A percentile compares a stretch with the other conserved stretches of the same genome.
Evolutionary conservation across 2,329 filamentous ascomycete genomes (phyloP).

Genomic region (Fusarium dlaminii): DNA sequence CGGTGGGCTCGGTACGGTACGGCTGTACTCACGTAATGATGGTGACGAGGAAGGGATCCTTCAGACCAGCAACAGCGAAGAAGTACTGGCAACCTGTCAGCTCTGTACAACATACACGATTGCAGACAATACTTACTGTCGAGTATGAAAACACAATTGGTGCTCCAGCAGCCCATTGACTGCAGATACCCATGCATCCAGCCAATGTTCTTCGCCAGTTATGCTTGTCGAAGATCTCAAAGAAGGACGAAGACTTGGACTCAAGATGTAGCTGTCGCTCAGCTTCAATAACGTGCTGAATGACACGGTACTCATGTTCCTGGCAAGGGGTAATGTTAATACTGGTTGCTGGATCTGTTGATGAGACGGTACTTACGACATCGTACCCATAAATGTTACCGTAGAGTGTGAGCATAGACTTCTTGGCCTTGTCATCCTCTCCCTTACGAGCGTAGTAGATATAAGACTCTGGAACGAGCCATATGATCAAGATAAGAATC

Average conservation of each 20-base stretch:
- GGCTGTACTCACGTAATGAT: not conserved
- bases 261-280: not conserved
- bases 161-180: conserved; percentile 15
- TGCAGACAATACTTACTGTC: not conserved
- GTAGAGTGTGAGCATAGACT: not conserved
- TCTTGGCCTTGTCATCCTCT: not conserved
- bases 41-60: not conserved
- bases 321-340: not conserved
- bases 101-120: not conserved
- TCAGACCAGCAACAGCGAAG: not conserved
- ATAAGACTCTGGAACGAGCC: not conserved
- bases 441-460: not conserved
- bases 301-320: not conserved
- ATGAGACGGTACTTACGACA: not conserved
- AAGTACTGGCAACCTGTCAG: not conserved
- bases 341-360: too few species aligned
- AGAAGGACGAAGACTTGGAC: conserved; percentile 1
- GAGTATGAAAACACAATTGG: conserved; percentile 13
- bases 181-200: conserved; percentile 21
- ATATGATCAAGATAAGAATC: not conserved
- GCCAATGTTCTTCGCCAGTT: conserved; percentile 19
- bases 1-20: rapidly evolving
- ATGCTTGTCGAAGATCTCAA: conserved; percentile 6
- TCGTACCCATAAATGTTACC: not conserved
- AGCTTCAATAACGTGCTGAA: not conserved